These are phyloP conservation scores for Phialophora macrospora DNA, from an alignment of 2,329 filamentous ascomycete species.

Conservation along the genomic window DNA sequence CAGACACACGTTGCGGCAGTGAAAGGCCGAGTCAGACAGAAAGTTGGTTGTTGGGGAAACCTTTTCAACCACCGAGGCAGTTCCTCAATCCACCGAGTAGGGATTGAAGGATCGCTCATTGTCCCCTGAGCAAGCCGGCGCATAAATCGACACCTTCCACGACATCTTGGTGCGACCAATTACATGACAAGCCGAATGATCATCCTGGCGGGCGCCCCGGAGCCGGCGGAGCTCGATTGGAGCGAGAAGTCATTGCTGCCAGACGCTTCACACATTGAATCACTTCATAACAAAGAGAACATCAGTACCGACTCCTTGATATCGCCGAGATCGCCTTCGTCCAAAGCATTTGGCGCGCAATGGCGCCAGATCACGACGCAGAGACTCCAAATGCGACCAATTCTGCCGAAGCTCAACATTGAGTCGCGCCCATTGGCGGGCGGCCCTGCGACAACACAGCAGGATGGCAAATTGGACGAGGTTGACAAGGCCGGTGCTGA, in stretches of 20 bases:
- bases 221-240: constrained; percentile 37
- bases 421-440: constrained; percentile 21
- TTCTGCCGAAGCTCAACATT: constrained; percentile 37
- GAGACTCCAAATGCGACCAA: constrained; percentile 37
- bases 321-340: constrained; percentile 21
- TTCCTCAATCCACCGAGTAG: background rate
- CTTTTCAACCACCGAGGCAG: background rate
- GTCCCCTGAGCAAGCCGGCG: background rate
- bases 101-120: background rate
- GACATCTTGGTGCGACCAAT: background rate
- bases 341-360: constrained; percentile 34
- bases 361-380: constrained; percentile 38
- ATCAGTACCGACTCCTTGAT: constrained; percentile 2
- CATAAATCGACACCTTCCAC: background rate
- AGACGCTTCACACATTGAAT: constrained; percentile 31
- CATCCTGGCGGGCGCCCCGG: constrained; percentile 39
- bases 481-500: constrained; percentile 34
- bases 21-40: constrained; percentile 11
- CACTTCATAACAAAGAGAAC: constrained; percentile 11
- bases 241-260: constrained; percentile 38
- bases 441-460: constrained; percentile 2
- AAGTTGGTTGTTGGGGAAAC: constrained; percentile 3
- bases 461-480: background rate
- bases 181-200: constrained; percentile 39
- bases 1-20: background rate